Conservation (phyloP, 257 asterid genomes). For the Anisodus acutangulus region DNA sequence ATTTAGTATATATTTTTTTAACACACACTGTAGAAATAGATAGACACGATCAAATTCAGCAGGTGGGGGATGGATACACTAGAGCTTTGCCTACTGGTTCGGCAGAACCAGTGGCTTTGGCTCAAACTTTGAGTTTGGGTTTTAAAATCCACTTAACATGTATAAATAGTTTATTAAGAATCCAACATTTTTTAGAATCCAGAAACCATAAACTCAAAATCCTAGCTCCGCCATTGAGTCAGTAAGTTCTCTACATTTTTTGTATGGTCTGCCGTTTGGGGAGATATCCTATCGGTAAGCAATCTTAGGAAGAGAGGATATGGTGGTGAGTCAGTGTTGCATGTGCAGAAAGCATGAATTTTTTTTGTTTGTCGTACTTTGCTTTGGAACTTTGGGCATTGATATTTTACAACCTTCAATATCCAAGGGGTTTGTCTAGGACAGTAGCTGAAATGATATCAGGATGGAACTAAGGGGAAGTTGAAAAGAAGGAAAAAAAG, state of each 20-base stretch:
- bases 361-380: neutral
- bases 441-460: neutral
- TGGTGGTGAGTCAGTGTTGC: neutral
- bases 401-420: neutral
- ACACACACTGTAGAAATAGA: too few species aligned
- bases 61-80: too few species aligned
- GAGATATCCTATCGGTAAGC: neutral
- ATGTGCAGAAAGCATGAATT: conserved; percentile 7
- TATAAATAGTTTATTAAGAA: too few species aligned
- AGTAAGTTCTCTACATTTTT: neutral
- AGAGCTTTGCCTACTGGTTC: too few species aligned
- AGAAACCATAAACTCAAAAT: too few species aligned
- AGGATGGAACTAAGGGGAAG: neutral
- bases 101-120: too few species aligned
- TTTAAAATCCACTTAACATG: too few species aligned
- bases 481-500: neutral
- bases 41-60: too few species aligned
- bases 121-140: too few species aligned
- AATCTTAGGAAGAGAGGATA: conserved; percentile 3
- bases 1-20: too few species aligned
- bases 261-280: neutral
- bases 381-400: neutral
- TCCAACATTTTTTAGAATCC: too few species aligned
- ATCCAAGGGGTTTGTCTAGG: neutral
- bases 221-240: too few species aligned